A percentile compares a stretch with the other conserved stretches of the same genome.
These are phyloP conservation scores for Aspergillus felis DNA, from an alignment of 2,329 filamentous ascomycete genomes.

Conservation along the genomic window DNA sequence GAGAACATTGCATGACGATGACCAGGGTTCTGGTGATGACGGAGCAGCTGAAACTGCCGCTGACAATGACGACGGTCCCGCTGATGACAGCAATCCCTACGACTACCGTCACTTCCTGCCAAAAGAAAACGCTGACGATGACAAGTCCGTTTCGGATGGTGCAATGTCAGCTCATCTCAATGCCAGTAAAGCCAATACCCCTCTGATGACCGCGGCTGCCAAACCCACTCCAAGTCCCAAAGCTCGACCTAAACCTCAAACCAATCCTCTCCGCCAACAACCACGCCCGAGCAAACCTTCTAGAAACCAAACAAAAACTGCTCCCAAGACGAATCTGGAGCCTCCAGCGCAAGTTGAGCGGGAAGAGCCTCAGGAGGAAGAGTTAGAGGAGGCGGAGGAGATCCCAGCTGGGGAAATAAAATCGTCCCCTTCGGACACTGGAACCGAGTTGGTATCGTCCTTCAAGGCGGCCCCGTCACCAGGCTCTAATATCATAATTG, in stretches of 20 bases:
- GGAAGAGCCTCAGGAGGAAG: not conserved
- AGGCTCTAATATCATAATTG: conserved; percentile 43
- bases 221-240: conserved; percentile 25
- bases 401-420: conserved; percentile 8
- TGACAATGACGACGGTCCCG: conserved; percentile 41
- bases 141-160: conserved; percentile 32
- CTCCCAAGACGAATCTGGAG: conserved; percentile 20
- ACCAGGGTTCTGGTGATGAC: conserved; percentile 33
- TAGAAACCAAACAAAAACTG: conserved; percentile 13
- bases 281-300: conserved; percentile 20
- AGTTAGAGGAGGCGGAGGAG: conserved; percentile 21
- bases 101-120: conserved; percentile 48
- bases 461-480: conserved; percentile 33
- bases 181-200: conserved; percentile 32
- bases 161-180: conserved; percentile 31
- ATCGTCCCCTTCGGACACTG: conserved; percentile 31
- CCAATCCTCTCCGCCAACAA: conserved; percentile 32
- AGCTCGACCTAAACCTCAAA: conserved; percentile 25
- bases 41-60: conserved; percentile 25
- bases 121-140: conserved; percentile 34
- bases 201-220: conserved; percentile 26
- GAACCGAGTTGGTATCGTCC: conserved; percentile 25
- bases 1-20: conserved; percentile 36
- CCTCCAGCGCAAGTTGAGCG: conserved; percentile 16
- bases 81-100: conserved; percentile 46